phyloP scores from a whole-genome alignment of 495 filamentous ascomycete genomes.

The Trichoderma parareesei region DNA sequence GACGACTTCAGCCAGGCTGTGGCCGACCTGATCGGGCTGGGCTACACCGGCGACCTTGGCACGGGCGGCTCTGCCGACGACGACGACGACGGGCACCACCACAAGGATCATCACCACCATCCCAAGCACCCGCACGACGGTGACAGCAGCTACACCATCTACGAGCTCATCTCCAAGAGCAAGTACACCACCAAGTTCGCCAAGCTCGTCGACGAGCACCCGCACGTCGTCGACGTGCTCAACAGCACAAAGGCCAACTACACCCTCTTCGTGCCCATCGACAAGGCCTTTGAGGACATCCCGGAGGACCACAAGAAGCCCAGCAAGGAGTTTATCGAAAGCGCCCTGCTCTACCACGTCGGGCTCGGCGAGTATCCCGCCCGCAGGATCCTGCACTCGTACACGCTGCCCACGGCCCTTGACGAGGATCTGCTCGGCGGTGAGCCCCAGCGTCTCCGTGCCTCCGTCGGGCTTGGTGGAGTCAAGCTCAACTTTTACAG shows the following conservation, averaged over 20 bases:
- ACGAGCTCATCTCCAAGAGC: conserved; percentile 59
- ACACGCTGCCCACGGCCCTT: conserved; percentile 61
- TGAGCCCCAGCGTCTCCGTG: conserved; percentile 58
- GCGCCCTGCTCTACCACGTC: conserved; percentile 64
- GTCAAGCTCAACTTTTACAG: conserved; percentile 64
- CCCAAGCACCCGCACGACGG: conserved; percentile 3
- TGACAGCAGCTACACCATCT: conserved; percentile 56
- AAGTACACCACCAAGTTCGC: conserved; percentile 70
- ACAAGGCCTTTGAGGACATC: conserved; percentile 62
- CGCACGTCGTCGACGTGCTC: conserved; percentile 58
- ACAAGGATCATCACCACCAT: too few species aligned
- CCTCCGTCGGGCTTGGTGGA: conserved; percentile 47
- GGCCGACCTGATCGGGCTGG: conserved; percentile 5
- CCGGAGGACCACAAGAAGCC: conserved; percentile 44
- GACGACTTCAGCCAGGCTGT: conserved; percentile 7
- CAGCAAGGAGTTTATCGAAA: conserved; percentile 55
- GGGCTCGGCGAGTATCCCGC: conserved; percentile 51
- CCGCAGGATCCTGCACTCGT: conserved; percentile 46
- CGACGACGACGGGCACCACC: too few species aligned
- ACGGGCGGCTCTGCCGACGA: not conserved
- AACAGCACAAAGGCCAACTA: conserved; percentile 63
- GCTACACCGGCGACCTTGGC: conserved; percentile 21
- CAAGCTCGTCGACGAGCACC: conserved; percentile 56
- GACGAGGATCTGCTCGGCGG: conserved; percentile 46
- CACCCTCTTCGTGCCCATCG: conserved; percentile 68